A percentile compares a stretch with the other conserved stretches of the same genome.
Evolutionary conservation across 352 stramenopile genomes (phyloP).

Genomic region (Phytopythium chamaehyphon): DNA sequence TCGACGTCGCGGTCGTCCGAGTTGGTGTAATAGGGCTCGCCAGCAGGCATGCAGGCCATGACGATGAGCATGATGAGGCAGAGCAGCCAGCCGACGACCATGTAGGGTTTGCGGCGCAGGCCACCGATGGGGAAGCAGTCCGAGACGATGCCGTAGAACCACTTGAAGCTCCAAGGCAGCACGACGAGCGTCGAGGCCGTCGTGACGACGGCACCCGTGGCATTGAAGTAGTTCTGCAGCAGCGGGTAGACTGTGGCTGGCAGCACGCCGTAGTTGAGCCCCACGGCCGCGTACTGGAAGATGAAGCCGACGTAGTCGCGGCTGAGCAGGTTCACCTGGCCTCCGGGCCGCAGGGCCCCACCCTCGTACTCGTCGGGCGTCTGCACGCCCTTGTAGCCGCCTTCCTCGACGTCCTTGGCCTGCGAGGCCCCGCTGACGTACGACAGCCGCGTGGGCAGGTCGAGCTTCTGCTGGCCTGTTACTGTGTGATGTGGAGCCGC

Average conservation of each 20-base stretch:
- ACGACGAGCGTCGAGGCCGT: constrained; percentile 29
- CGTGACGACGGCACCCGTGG: constrained; percentile 34
- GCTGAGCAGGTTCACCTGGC: constrained; percentile 12
- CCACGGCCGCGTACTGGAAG: constrained; percentile 21
- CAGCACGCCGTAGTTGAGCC: constrained; percentile 36
- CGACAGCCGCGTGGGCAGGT: constrained; percentile 22
- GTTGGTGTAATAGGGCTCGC: constrained; percentile 41
- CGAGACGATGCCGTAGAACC: constrained; percentile 44
- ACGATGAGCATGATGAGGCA: constrained; percentile 37
- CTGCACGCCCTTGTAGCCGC: constrained; percentile 24
- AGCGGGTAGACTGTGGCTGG: constrained; percentile 42
- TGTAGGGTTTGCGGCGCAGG: constrained; percentile 46
- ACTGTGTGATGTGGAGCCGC: constrained; percentile 1
- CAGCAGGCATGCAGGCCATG: constrained; percentile 29
- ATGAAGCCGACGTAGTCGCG: constrained; percentile 34
- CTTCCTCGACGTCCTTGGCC: constrained; percentile 13
- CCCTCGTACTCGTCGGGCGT: constrained; percentile 21
- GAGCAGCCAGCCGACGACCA: constrained; percentile 46
- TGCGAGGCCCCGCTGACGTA: constrained; percentile 29
- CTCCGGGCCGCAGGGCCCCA: constrained; percentile 20
- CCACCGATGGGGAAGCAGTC: constrained; percentile 26
- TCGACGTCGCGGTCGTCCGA: constrained; percentile 19
- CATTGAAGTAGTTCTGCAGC: constrained; percentile 39
- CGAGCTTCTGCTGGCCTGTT: constrained; percentile 14
- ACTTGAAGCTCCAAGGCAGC: constrained; percentile 53